Evolutionary conservation across 1,284 basidiomycete genomes (phyloP), one percentile per base, ranked within the genome.

Genomic region (Puccinia polysora): DNA sequence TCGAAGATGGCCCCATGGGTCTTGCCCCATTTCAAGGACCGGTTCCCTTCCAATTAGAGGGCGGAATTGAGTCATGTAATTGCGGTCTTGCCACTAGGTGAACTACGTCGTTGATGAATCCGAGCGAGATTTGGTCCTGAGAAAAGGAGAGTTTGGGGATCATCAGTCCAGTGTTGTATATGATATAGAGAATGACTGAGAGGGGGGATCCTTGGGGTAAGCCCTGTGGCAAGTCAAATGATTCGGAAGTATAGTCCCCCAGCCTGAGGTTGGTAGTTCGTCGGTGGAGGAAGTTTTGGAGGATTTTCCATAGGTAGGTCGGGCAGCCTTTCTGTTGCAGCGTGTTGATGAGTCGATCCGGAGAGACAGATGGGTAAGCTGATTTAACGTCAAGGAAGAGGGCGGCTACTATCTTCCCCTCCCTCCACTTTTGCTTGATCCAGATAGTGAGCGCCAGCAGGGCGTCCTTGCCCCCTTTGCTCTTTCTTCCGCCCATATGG

Each of bases 371-470:
- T 5, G 32, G 56, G 23, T 59, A 59, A 18, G 32, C 23, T 12
- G 56, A 59, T 59, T 59, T 59, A 4, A 59, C 56, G 23, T 36
- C 56, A 2, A 55, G 52, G 30, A 34, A 59, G 25, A 59, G 4
- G 12, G 28, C 56, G 6, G 56, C 2, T 7, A 59, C 56, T 3
- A 59, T 32, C 32, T 59, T 38, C 2, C 32, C 32, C 6, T 59
- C 34, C 18, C 23, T 32, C 56, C 56, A 59, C 34, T 59, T 59
- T 1, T 38, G 30, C 36, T 36, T 36, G 36, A 59, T 59, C 32
- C 56, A 59, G 12, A 32, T 2, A 5, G 25, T 36, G 14, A 58
- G 28, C 6, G 28, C 14, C 18, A 30, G 5, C 32, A 58, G 5
- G 8, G 25, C 56, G 6, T 45, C 38, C 2, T 45, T 18, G 8